Conservation (phyloP, 352 stramenopile genomes). For the Phytophthora palmivora region DNA sequence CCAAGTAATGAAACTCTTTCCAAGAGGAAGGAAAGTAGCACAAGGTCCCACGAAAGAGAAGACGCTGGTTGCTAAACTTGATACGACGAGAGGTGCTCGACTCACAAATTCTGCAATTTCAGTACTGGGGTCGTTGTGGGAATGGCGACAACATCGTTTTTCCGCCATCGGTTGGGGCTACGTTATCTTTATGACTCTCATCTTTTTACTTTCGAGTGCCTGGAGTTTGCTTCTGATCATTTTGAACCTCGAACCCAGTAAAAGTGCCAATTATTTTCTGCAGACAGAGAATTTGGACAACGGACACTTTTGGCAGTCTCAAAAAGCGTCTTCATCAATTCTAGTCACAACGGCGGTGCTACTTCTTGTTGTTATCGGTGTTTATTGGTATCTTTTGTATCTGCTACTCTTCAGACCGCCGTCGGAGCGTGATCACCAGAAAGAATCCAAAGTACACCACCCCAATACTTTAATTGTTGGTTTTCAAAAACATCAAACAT, state of each 20-base stretch:
- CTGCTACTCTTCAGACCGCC: conserved; percentile 17
- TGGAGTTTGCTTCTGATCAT: conserved; percentile 49
- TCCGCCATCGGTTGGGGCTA: conserved; percentile 25
- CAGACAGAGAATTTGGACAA: conserved; percentile 40
- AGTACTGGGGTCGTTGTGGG: too few species aligned
- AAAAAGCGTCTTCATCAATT: conserved; percentile 5
- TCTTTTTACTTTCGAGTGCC: conserved; percentile 28
- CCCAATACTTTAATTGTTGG: too few species aligned
- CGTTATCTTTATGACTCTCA: conserved; percentile 21
- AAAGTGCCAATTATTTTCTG: conserved; percentile 48
- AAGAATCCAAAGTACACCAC: too few species aligned
- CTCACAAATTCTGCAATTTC: too few species aligned
- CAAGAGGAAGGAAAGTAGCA: conserved; percentile 10
- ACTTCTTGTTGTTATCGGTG: conserved; percentile 13
- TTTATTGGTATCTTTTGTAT: conserved; percentile 36
- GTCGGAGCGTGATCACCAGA: too few species aligned
- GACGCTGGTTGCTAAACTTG: too few species aligned
- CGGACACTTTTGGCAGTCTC: conserved; percentile 25
- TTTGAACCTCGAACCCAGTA: conserved; percentile 39
- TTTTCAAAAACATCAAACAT: too few species aligned
- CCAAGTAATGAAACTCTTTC: too few species aligned
- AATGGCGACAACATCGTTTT: conserved; percentile 21
- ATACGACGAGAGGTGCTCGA: conserved; percentile 18
- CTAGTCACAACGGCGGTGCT: conserved; percentile 6
- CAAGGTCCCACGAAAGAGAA: conserved; percentile 4